Base-by-base conservation (phyloP, 495 filamentous ascomycete species). In the Cladorrhinum samala region DNA sequence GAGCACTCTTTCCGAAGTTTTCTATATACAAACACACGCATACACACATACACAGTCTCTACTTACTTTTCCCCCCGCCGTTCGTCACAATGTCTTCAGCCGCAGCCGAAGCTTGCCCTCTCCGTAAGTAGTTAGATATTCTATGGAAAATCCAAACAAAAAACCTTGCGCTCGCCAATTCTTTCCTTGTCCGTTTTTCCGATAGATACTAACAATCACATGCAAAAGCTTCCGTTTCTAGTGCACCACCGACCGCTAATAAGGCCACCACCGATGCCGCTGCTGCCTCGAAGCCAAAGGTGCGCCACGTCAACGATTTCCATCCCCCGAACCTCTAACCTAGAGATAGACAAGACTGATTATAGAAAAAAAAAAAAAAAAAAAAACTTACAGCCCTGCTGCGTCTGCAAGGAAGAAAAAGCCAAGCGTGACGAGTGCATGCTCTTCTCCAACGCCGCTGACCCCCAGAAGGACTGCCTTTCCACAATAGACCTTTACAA, bases 361-460 rank as follows among this genome's bases (percentile, higher is more conserved):
- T n/a, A n/a, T 16, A 20, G 21, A 48, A 46, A 46, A 57, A 36
- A 11, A n/a, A 9, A 6, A 24, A 19, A 41, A 36, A 5, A 7
- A 18, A 27, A n/a, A 14, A 9, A 3, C 3, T 18, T 24, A 50
- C 65, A 96, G 90, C 91, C 91, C 30, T 96, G 91, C 81, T 96
- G 92, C 69, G 93, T 98, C 18, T 98, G 93, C 82, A 96, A 92
- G 64, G 80, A 89, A 42, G 93, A 98, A 70, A 98, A 98, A 69
- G 78, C 87, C 53, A 72, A 76, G 54, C 89, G 93, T 54, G 93
- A 98, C 70, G 93, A 98, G 73, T 98, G 93, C 77, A 96, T 98
- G 92, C 86, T 98, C 16, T 96, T 97, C 72, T 91, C 86, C 51
- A 89, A 81, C 56, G 75, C 82, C 56, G 79, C 82, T 52, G 83